These are phyloP conservation scores for Xylariomycetidae sp. DNA, from an alignment of 2,329 filamentous ascomycete genomes.

Conservation along the genomic window DNA sequence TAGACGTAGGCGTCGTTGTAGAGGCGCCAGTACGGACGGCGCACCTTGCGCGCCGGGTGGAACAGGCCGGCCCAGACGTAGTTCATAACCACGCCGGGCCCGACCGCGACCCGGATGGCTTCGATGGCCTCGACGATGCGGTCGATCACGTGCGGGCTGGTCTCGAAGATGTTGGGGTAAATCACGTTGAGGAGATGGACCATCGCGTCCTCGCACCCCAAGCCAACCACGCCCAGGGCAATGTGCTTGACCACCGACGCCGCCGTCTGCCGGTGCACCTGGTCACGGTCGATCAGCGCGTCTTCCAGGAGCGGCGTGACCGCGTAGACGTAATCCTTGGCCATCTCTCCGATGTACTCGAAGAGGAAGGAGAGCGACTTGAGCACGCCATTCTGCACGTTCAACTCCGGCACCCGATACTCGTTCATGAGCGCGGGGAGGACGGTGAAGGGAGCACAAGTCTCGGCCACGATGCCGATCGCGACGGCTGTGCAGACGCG, in stretches of 20 bases:
- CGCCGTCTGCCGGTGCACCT: constrained; percentile 95
- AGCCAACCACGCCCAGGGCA: constrained; percentile 90
- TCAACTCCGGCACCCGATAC: constrained; percentile 95
- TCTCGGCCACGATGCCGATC: constrained; percentile 97
- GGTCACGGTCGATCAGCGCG: constrained; percentile 93
- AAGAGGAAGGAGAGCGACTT: constrained; percentile 97
- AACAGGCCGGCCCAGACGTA: constrained; percentile 98
- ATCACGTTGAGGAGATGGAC: constrained; percentile 93
- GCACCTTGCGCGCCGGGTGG: constrained; percentile 91
- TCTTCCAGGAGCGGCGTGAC: constrained; percentile 94
- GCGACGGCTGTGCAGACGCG: constrained; percentile 98
- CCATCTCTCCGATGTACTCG: constrained; percentile 99
- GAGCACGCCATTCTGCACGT: constrained; percentile 97
- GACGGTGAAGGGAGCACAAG: constrained; percentile 95
- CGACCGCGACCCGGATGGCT: constrained; percentile 87
- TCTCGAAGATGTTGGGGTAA: constrained; percentile 96
- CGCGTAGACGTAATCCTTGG: constrained; percentile 98
- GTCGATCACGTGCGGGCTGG: constrained; percentile 96
- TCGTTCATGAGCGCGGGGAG: constrained; percentile 99
- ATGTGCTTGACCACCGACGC: constrained; percentile 97
- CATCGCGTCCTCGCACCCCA: constrained; percentile 98
- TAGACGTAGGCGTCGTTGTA: constrained; percentile 98
- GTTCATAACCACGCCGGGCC: constrained; percentile 89
- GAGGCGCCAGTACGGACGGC: constrained; percentile 89
- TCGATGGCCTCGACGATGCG: constrained; percentile 96